Conservation (phyloP, 2,329 filamentous ascomycete species). For the Neopestalotiopsis sp. region DNA sequence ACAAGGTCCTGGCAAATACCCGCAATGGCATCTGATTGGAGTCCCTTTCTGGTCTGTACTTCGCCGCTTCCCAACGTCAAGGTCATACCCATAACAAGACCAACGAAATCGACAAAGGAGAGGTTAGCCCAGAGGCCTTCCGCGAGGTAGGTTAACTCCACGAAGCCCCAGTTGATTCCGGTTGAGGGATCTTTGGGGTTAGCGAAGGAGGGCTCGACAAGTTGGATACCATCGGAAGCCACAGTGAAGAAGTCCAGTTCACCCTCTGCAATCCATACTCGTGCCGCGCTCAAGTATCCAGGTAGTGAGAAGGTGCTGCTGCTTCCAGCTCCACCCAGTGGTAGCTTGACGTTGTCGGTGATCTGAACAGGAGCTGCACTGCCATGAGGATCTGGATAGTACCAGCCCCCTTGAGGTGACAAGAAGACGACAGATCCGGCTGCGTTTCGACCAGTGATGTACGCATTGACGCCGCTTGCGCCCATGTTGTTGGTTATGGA, state of each 20-base stretch:
- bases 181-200: conserved; percentile 49
- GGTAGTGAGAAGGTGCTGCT: conserved; percentile 44
- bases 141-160: conserved; percentile 51
- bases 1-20: conserved; percentile 47
- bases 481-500: conserved; percentile 11
- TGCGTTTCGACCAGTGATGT: conserved; percentile 13
- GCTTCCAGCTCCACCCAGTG: conserved; percentile 37
- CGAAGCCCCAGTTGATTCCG: conserved; percentile 53
- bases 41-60: conserved; percentile 45
- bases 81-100: conserved; percentile 55
- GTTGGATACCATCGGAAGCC: conserved; percentile 32
- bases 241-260: conserved; percentile 45
- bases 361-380: conserved; percentile 8
- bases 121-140: conserved; percentile 52
- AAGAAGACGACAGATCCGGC: conserved; percentile 8
- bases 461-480: conserved; percentile 3
- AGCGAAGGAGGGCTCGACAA: conserved; percentile 54
- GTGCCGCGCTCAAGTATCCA: conserved; percentile 43
- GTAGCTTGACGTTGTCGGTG: not conserved
- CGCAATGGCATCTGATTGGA: conserved; percentile 39
- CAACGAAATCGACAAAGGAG: conserved; percentile 56
- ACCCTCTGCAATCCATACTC: conserved; percentile 48
- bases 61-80: conserved; percentile 42
- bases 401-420: conserved; percentile 4
- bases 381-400: conserved; percentile 9